phyloP scores from a whole-genome alignment of 1,284 basidiomycete genomes.

The Ustilago hordei region DNA sequence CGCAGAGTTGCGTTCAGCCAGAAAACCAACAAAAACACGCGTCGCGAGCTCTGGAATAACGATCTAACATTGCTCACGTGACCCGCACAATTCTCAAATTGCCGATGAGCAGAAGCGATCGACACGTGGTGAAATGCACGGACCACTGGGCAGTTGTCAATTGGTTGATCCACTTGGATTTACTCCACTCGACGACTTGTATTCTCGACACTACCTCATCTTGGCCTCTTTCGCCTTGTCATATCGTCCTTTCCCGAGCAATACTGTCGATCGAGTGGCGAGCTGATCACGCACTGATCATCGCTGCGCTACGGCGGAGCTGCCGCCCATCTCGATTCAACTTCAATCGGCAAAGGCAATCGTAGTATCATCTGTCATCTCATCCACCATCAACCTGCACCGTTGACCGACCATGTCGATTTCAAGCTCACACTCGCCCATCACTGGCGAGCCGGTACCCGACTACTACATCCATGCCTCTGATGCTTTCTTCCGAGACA shows the following conservation, averaged over 20 bases:
- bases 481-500: slow-evolving; percentile 81
- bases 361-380: slow-evolving; percentile 2
- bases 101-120: neutral
- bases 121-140: neutral
- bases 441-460: slow-evolving; percentile 46
- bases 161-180: neutral
- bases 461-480: slow-evolving; percentile 59
- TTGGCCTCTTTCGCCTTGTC: neutral
- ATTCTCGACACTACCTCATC: neutral
- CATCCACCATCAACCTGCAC: neutral
- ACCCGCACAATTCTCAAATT: neutral
- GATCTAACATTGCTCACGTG: slow-evolving; percentile 45
- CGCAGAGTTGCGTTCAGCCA: neutral
- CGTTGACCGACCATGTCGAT: slow-evolving; percentile 16
- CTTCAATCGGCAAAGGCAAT: neutral
- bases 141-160: neutral
- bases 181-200: slow-evolving; percentile 2
- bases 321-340: neutral
- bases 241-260: neutral
- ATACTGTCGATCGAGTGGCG: neutral
- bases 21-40: slow-evolving; percentile 40
- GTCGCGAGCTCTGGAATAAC: slow-evolving; percentile 21
- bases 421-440: slow-evolving; percentile 21
- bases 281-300: neutral
- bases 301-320: slow-evolving; percentile 1